Base-by-base conservation (phyloP, 2,329 filamentous ascomycete species). In the Arthrobotrys pseudoclavata region DNA sequence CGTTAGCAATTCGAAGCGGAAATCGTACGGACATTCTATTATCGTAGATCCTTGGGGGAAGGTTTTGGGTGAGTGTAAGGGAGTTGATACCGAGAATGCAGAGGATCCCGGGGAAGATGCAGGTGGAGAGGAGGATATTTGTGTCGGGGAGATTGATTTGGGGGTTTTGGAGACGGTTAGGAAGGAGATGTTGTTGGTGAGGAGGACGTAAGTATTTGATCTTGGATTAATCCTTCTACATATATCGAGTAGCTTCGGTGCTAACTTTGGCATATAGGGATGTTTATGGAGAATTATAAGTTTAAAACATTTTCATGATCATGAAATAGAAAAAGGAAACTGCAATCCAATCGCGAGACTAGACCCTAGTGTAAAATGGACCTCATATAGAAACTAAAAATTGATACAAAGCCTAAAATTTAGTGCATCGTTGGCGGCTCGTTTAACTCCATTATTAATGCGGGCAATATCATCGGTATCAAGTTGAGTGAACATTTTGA, bases 41-140 rank as follows among this genome's bases (percentile, higher is more conserved):
- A 91, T 96, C 55, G 87, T 97, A 26, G 91, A 92, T 83, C 94
- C 95, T 0, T 97, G 94, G 93, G 95, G 95, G 0, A 87, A 88
- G 70, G 87, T 97, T 0, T 82, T 93, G 47, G 87, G 90, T 2
- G 87, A 91, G 82, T 86, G 86, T 91, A 82, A 87, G 86, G 47
- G 90, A 13, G 68, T 55, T 24, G 75, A 78, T 76, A 81, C 82
- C 0, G 55, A 60, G 20, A 26, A 42, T 26, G 83, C 37, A n/a
- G 82, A 24, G 22, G 40, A 50, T 29, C 47, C 48, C 0, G 69
- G 61, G 7, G 48, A 64, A 15, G 50, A 66, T 26, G 34, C 55
- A 1, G 20, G 61, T 1, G 84, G 83, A 1, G 83, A 85, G n/a
- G 85, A 84, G 15, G 84, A 87, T 80, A 83, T 90, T 76, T 88